These are phyloP conservation scores for Russula lepida DNA, from an alignment of 768 basidiomycete species.

Conservation along the genomic window DNA sequence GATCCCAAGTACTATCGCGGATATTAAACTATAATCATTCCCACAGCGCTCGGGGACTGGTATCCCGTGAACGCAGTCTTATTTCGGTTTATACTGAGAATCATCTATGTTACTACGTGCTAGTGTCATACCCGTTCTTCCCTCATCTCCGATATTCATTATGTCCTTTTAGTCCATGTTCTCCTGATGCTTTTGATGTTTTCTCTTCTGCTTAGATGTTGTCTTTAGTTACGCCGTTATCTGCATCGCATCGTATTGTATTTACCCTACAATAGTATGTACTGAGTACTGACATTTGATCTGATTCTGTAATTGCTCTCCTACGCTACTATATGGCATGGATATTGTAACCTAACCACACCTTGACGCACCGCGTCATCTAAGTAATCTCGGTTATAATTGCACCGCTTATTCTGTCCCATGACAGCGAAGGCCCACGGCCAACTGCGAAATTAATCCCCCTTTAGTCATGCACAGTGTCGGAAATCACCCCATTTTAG, in stretches of 20 bases:
- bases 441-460: slow-evolving; percentile 9
- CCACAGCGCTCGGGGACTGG: slow-evolving; percentile 15
- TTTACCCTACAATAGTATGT: slow-evolving; percentile 2
- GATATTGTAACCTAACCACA: slow-evolving; percentile 4
- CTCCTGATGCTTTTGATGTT: slow-evolving; percentile 2
- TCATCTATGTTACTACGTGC: slow-evolving; percentile 12
- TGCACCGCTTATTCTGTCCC: slow-evolving; percentile 2
- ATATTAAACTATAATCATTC: slow-evolving; percentile 16
- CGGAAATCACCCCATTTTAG: not conserved
- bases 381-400: not conserved
- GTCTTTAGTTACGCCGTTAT: not conserved
- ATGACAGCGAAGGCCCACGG: not conserved
- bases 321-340: slow-evolving; percentile 16
- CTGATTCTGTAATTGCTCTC: not conserved
- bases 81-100: slow-evolving; percentile 10
- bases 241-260: slow-evolving; percentile 7
- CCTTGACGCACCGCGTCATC: slow-evolving; percentile 10
- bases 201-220: slow-evolving; percentile 1
- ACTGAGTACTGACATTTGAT: slow-evolving; percentile 8
- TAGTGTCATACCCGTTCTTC: slow-evolving; percentile 16
- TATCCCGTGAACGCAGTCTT: slow-evolving; percentile 8
- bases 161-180: slow-evolving; percentile 7
- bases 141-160: slow-evolving; percentile 19
- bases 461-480: not conserved
- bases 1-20: slow-evolving; percentile 13